phyloP scores from a whole-genome alignment of 169 alveolate species.

The Plasmodium vinckei region DNA sequence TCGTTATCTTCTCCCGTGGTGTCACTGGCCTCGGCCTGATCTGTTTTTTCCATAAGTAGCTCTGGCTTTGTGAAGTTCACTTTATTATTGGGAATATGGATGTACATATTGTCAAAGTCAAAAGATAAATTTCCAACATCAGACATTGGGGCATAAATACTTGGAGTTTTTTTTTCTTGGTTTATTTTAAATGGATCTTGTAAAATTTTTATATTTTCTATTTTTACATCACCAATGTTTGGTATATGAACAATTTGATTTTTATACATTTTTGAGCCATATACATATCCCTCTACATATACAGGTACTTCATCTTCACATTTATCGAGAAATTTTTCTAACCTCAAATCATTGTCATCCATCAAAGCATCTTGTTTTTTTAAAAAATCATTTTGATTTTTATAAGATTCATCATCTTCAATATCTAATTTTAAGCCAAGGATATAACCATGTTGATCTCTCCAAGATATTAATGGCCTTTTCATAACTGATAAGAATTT shows the following conservation, averaged over 20 bases:
- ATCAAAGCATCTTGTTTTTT: not conserved
- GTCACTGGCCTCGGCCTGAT: not conserved
- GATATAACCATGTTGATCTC: conserved; percentile 97
- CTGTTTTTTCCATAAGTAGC: conserved; percentile 1
- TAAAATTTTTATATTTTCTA: conserved; percentile 82
- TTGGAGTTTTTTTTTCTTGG: conserved; percentile 74
- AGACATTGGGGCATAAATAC: conserved; percentile 98
- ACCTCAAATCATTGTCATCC: conserved; percentile 34
- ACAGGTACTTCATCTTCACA: conserved; percentile 83
- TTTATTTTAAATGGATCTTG: conserved; percentile 92
- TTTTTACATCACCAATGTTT: conserved; percentile 92
- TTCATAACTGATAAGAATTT: conserved; percentile 96
- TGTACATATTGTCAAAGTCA: conserved; percentile 97
- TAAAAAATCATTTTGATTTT: not conserved
- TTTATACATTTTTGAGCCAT: conserved; percentile 92
- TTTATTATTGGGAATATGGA: conserved; percentile 96
- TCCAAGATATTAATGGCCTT: conserved; percentile 93
- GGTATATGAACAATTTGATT: conserved; percentile 91
- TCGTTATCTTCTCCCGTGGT: conserved; percentile 26
- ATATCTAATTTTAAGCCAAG: conserved; percentile 95
- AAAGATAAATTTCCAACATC: conserved; percentile 96
- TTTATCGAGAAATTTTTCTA: conserved; percentile 27
- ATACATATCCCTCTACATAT: conserved; percentile 96
- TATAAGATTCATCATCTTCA: conserved; percentile 21
- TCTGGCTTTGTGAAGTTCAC: conserved; percentile 91